Base-by-base conservation (phyloP, 257 asterid species). In the Salvia miltiorrhiza region DNA sequence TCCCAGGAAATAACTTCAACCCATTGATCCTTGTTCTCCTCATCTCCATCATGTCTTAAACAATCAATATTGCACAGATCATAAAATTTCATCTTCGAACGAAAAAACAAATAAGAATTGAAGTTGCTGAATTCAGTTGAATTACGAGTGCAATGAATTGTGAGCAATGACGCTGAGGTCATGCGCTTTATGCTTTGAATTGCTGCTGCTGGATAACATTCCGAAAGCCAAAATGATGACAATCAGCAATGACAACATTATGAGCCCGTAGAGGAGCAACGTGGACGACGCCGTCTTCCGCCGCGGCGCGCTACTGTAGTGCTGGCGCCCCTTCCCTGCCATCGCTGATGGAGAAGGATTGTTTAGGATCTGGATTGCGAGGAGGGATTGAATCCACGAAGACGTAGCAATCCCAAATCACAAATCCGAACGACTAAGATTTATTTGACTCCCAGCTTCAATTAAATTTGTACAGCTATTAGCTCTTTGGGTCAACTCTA, bases 1-100 rank as follows among this genome's bases (percentile, higher is more conserved):
- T 91, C 99, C 98, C 92, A 86, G 32, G 98, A 91, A 67, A 94
- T 77, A 67, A 91, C 75, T 82, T 94, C 99, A 67, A 81, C 95
- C 99, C 99, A 94, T 73, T 85, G 95, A 84, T 89, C 98, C 76
- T 68, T 75, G 65, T 69, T 83, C 23, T 60, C 90, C 40, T 79
- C 89, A 23, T 82, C 90, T 20, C 71, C 97, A 58, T 69, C 84
- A 65, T 50, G 84, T 63, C 97, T 91, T 72, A 57, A 47, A 70
- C 58, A 64, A 67, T 13, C 78, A 71, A 53, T 50, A 57, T 16
- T 19, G 48, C 72, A 45, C 48, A 32, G 21, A 24, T 0, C 2
- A 68, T 43, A 16, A 26, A 66, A 26, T 45, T 20, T 26, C 33
- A 45, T 4, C 16, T 10, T 4, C 3, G 5, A 8, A 72, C 8